Base-by-base conservation (phyloP, 2,329 filamentous ascomycete species). In the Dothistroma pini region DNA sequence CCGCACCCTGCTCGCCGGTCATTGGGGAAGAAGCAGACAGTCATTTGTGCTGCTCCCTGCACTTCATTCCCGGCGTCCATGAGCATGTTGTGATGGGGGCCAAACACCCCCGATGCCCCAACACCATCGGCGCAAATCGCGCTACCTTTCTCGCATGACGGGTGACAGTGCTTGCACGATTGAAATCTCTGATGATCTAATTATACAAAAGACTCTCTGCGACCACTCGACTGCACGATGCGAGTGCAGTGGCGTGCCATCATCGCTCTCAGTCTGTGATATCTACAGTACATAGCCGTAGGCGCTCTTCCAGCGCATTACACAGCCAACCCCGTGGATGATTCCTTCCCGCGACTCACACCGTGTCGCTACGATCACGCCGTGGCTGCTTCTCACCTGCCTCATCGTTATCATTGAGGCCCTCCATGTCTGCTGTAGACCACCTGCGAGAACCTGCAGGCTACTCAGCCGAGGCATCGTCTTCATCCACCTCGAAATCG, bases 401-500 rank as follows among this genome's bases (percentile, higher is more conserved):
- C 29, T 50, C 38, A 50, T 31, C 51, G 25, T 29, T 19, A 11
- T 32, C 14, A 5, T 12, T 16, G 31, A 11, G 10, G 6, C 12
- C 31, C n/a, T 19, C 51, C n/a, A 19, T 11, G 22, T 21, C 25
- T 22, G 22, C 21, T 19, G 12, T n/a, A 51, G 2, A 51, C 16
- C 48, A 9, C 10, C 29, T 21, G 21, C 48, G 16, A 25, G 10
- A 29, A 29, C 25, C 25, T 29, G 25, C 2, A 44, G 31, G 14
- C 56, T 58, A 58, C 21, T 58, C 56, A 14, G 38, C 38, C 53
- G 54, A 22, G 19, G 75, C 76, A 31, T 85, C 86, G 2, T 80
- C 83, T 57, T 91, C 89, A 69, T 88, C 86, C 75, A 95, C 93
- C 63, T 93, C 89, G 76, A 95, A 95, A 56, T 90, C 87, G 11